phyloP scores from a whole-genome alignment of 345 rosid genomes.

The Durio zibethinus region DNA sequence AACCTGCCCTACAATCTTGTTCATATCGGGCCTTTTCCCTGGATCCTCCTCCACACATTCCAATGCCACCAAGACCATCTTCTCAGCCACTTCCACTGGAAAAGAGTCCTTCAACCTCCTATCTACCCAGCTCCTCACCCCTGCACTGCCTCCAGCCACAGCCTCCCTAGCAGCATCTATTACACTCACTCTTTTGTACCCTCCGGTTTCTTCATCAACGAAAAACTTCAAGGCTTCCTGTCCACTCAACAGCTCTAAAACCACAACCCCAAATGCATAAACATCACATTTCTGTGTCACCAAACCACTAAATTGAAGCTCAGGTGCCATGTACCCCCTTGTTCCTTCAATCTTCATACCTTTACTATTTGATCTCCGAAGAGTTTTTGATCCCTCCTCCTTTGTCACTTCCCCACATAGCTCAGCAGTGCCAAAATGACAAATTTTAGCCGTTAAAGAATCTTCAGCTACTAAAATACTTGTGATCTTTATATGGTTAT shows the following conservation, averaged over 20 bases:
- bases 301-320: slow-evolving; percentile 30
- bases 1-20: slow-evolving; percentile 35
- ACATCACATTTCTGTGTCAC: slow-evolving; percentile 23
- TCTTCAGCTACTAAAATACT: slow-evolving; percentile 39
- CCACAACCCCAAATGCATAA: slow-evolving; percentile 23
- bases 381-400: neutral
- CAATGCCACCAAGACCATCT: slow-evolving; percentile 43
- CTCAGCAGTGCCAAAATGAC: slow-evolving; percentile 53
- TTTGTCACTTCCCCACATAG: slow-evolving; percentile 39
- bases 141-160: slow-evolving; percentile 22
- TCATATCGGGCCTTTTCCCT: slow-evolving; percentile 48
- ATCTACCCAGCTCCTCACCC: slow-evolving; percentile 57
- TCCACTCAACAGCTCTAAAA: slow-evolving; percentile 18
- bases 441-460: slow-evolving; percentile 33
- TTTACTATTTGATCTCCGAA: slow-evolving; percentile 22
- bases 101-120: slow-evolving; percentile 55
- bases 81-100: slow-evolving; percentile 60
- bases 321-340: slow-evolving; percentile 55
- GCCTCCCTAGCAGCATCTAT: slow-evolving; percentile 44
- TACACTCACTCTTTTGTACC: slow-evolving; percentile 32
- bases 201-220: slow-evolving; percentile 33
- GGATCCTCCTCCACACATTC: slow-evolving; percentile 55
- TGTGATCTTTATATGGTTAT: slow-evolving; percentile 50
- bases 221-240: slow-evolving; percentile 24
- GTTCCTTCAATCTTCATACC: slow-evolving; percentile 34